Conservation (phyloP, 148 eudicot species). For the Rhododendron henanense region DNA sequence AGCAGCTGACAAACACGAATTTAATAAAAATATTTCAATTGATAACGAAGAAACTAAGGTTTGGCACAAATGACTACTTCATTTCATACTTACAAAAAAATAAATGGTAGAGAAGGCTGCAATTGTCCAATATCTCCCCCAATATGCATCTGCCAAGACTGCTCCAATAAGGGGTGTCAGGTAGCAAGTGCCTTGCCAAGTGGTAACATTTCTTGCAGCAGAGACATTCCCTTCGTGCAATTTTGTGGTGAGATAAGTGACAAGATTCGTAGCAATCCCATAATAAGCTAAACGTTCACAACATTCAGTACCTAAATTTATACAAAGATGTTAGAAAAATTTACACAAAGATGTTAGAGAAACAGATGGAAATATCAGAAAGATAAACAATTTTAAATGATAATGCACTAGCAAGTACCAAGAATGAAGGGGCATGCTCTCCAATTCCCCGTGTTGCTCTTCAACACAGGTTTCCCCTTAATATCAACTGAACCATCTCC, state of each 20-base stretch:
- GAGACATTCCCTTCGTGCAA: constrained; percentile 69
- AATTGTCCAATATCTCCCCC: constrained; percentile 93
- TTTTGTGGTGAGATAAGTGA: constrained; percentile 57
- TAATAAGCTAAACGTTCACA: constrained; percentile 81
- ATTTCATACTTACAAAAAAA: constrained; percentile 42
- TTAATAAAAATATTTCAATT: background rate
- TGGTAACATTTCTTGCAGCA: constrained; percentile 70
- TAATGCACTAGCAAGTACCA: constrained; percentile 26
- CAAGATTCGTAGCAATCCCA: constrained; percentile 69
- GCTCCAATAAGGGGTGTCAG: constrained; percentile 77
- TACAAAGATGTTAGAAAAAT: background rate
- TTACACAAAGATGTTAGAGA: background rate
- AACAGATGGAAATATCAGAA: background rate
- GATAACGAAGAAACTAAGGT: background rate
- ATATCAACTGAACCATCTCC: constrained; percentile 80
- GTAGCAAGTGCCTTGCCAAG: constrained; percentile 81
- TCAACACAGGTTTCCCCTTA: constrained; percentile 63
- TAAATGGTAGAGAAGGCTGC: constrained; percentile 66
- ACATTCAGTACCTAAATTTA: constrained; percentile 64
- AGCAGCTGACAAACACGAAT: background rate
- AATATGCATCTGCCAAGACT: constrained; percentile 66
- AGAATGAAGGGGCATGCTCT: constrained; percentile 87
- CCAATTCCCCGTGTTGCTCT: constrained; percentile 79
- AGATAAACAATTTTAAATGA: background rate
- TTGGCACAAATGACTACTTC: background rate